These are phyloP conservation scores for Lupinus albus DNA, from an alignment of 306 rosid species.

Conservation along the genomic window DNA sequence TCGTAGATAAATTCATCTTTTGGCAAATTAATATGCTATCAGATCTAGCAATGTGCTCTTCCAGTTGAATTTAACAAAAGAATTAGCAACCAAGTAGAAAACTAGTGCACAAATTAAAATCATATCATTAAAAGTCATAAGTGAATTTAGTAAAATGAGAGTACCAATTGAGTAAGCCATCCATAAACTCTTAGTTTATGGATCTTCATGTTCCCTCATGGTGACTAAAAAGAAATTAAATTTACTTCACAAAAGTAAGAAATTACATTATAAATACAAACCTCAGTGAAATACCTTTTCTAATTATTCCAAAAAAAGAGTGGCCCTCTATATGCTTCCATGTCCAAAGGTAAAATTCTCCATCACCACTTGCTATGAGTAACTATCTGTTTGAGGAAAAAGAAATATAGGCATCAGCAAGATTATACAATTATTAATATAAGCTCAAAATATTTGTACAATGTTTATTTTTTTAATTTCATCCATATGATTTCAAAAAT, in stretches of 20 bases:
- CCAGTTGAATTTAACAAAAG: neutral
- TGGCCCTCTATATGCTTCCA: conserved; percentile 38
- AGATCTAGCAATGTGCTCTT: neutral
- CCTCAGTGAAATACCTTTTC: conserved; percentile 34
- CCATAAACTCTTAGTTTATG: conserved; percentile 6
- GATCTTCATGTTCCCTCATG: conserved; percentile 35
- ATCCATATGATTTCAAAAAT: neutral
- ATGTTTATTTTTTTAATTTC: neutral
- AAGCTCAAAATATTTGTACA: conserved; percentile 1
- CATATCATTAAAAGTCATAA: conserved; percentile 8
- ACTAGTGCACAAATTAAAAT: neutral
- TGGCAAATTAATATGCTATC: neutral
- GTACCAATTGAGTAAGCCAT: conserved; percentile 36
- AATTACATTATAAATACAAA: conserved; percentile 44
- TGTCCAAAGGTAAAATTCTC: conserved; percentile 46
- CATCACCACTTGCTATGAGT: conserved; percentile 47
- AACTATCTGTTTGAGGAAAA: conserved; percentile 41
- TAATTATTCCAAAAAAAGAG: conserved; percentile 38
- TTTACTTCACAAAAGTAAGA: conserved; percentile 44
- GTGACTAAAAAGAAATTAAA: conserved; percentile 15
- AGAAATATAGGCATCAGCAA: neutral
- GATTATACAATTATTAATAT: conserved; percentile 1
- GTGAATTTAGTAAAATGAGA: conserved; percentile 25
- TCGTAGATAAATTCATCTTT: neutral
- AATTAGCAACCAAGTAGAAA: neutral